Base-by-base conservation (phyloP, 177 flowering plant genomes). In the Vitis hybrid region DNA sequence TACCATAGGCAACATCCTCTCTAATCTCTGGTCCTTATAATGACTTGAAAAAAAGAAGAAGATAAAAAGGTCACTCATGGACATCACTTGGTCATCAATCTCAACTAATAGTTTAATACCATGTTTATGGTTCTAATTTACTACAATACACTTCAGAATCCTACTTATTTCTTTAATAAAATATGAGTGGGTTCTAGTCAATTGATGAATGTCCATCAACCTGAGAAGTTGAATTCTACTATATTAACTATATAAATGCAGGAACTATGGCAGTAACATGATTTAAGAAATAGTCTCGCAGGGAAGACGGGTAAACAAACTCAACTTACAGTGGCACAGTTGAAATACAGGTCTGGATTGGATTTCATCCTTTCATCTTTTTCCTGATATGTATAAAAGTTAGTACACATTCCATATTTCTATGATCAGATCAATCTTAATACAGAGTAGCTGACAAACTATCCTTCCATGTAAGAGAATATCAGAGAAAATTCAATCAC, bases 341-440 rank as follows among this genome's bases (percentile, higher is more conserved):
- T 91, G 83, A 81, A 92, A 82, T 84, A 90, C 20, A 94, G 81
- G 73, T 94, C 97, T 10, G 98, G 97, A 75, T 92, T 94, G 64
- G 82, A 78, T 64, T 83, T 75, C 93, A 90, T 87, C 63, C 71
- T 69, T 72, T 92, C 92, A 83, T 94, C 97, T 76, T 90, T 94
- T 76, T 92, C 97, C 98, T 94, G 94, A 27, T 35, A 80, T 7
- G 63, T 8, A 52, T 52, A 68, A 57, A 41, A 54, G 49, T 72
- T 10, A 79, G 67, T 64, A 68, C 53, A 55, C 15, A 32, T 11
- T 48, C 2, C 12, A 54, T 52, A 58, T 54, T 55, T 65, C 3
- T 30, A 5, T 46, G 2, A 57, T 14, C 58, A 27, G 21, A 58
- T 27, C n/a, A 17, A 52, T n/a, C 6, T 14, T 8, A 66, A 2